Evolutionary conservation across 2,329 filamentous ascomycete genomes (phyloP).

Genomic region (Scytalidium sp.): DNA sequence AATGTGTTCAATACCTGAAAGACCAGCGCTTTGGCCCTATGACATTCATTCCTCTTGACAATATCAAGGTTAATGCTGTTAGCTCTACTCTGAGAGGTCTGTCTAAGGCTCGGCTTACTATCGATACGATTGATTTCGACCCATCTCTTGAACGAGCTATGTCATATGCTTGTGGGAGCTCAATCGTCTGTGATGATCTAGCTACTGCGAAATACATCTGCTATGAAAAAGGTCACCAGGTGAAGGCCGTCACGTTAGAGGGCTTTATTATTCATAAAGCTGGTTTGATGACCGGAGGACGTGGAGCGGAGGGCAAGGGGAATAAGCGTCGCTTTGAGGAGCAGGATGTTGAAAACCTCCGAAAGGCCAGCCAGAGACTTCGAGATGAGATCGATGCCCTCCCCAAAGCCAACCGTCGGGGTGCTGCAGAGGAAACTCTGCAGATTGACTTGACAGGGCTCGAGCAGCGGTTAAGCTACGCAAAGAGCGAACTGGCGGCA

Average conservation of each 20-base stretch:
- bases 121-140: conserved; percentile 96
- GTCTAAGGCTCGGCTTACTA: conserved; percentile 80
- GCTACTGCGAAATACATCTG: conserved; percentile 85
- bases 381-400: conserved; percentile 75
- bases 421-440: conserved; percentile 75
- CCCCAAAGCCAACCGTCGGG: conserved; percentile 73
- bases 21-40: conserved; percentile 84
- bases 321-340: conserved; percentile 85
- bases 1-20: conserved; percentile 92
- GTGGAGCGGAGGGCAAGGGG: conserved; percentile 71
- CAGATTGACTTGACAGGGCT: conserved; percentile 77
- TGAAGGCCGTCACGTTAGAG: conserved; percentile 91
- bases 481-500: conserved; percentile 72
- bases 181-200: conserved; percentile 88
- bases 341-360: conserved; percentile 81
- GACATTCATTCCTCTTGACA: conserved; percentile 95
- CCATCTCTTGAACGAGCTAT: conserved; percentile 85
- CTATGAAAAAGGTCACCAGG: conserved; percentile 77
- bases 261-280: conserved; percentile 97
- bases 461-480: conserved; percentile 70
- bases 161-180: conserved; percentile 90
- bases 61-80: conserved; percentile 89
- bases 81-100: conserved; percentile 91
- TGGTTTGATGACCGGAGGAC: conserved; percentile 93
- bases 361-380: conserved; percentile 71